These are phyloP conservation scores for Plasmodium gaboni DNA, from an alignment of 169 alveolate genomes.

Conservation along the genomic window DNA sequence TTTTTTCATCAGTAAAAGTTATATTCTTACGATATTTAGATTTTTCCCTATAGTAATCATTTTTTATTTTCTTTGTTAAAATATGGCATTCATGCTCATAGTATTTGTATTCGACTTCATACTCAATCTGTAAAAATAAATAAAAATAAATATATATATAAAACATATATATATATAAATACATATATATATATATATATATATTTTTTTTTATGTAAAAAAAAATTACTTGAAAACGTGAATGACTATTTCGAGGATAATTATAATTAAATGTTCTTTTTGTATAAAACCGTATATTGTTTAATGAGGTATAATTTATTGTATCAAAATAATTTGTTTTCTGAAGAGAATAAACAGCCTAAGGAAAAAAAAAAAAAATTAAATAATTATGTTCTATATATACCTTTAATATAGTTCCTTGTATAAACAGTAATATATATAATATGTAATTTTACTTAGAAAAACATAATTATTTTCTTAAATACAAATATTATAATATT, in stretches of 20 bases:
- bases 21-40: constrained; percentile 30
- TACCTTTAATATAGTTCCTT: background rate
- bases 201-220: background rate
- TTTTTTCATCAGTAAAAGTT: background rate
- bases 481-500: too few relatives aligned
- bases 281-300: constrained; percentile 71
- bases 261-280: constrained; percentile 67
- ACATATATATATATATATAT: constrained; percentile 1
- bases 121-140: constrained; percentile 45
- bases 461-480: too few relatives aligned
- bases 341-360: constrained; percentile 72
- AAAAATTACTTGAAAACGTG: constrained; percentile 72
- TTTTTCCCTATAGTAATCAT: constrained; percentile 66
- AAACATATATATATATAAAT: background rate
- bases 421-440: background rate
- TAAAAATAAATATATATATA: too few relatives aligned
- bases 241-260: constrained; percentile 65
- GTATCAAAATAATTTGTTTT: constrained; percentile 71
- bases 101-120: constrained; percentile 73
- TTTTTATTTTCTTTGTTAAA: constrained; percentile 71
- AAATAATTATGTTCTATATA: background rate
- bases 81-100: constrained; percentile 72
- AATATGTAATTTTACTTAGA: too few relatives aligned
- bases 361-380: constrained; percentile 7
- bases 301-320: constrained; percentile 64